Base-by-base conservation (phyloP, 768 basidiomycete species). In the Kwoniella dendrophila region DNA sequence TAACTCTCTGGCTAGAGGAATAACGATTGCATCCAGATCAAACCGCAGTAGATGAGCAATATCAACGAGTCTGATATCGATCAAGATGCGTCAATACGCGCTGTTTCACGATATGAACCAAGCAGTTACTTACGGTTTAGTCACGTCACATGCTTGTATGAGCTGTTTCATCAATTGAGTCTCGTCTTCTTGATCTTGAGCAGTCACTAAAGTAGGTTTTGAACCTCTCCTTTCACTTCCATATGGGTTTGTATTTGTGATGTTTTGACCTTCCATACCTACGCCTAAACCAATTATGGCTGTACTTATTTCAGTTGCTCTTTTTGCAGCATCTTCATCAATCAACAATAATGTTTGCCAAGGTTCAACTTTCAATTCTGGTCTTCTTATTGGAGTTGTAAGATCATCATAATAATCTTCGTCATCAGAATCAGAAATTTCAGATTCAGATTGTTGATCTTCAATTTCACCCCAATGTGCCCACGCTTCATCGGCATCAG, bases 271-370 rank as follows among this genome's bases (percentile, higher is more conserved):
- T 5, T 59, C 61, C 29, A 52, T 44, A n/a, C 61, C 63, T 20
- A 64, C 63, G 0, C 70, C 73, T 22, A 73, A 41, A 0, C 73
- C 71, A 18, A 70, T 62, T 22, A 77, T 44, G 27, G 67, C 66
- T 22, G 44, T 44, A 22, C 72, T 68, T 6, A 70, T 70, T 85
- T 64, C 84, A 80, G 51, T 88, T 60, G 86, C 86, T 71, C 83
- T 81, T 64, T 85, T 85, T 1, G 86, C 32, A 33, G 75, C 63
- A 27, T 73, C 64, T 20, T 84, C 81, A 54, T 91, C 88, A 16
- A 95, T 73, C 16, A 92, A 83, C 5, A 98, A 80, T 16, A 98
- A 76, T 22, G 90, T 89, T 74, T 96, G 96, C 95, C 95, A 98
- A 4, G 95, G 94, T 16, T 86, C 83, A 24, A 97, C 83, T 18